Evolutionary conservation across 805 yeast species (phyloP).

Genomic region (Candida loeiensis): DNA sequence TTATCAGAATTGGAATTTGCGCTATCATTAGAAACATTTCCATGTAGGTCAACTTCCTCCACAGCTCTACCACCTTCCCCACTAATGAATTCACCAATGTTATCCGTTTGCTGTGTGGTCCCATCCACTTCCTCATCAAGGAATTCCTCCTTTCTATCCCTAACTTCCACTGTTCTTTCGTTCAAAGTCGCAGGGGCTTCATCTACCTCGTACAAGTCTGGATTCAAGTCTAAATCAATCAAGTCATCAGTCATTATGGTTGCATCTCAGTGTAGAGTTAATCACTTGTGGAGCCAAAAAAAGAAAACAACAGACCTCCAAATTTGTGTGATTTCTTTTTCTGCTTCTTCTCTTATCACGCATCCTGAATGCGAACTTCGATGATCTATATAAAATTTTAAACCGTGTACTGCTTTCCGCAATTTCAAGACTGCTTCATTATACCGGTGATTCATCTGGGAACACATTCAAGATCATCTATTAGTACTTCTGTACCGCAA

Average conservation of each 20-base stretch:
- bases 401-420: neutral
- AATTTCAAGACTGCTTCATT: neutral
- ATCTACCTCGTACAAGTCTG: conserved; percentile 32
- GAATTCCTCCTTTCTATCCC: neutral
- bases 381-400: conserved; percentile 1
- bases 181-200: conserved; percentile 6
- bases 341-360: neutral
- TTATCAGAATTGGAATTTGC: no score
- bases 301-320: neutral
- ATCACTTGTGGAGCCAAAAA: no score
- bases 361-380: neutral
- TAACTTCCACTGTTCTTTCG: conserved; percentile 1
- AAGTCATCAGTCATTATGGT: conserved; percentile 8
- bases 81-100: neutral
- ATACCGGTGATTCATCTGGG: no score
- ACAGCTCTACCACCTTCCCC: no score
- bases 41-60: no score
- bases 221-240: conserved; percentile 38
- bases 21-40: no score
- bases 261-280: no score
- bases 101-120: conserved; percentile 1
- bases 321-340: conserved; percentile 6
- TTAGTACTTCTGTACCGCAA: neutral
- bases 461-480: neutral
- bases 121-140: conserved; percentile 4